phyloP scores from a whole-genome alignment of 352 stramenopile genomes.

The Globisporangium abappressorium region DNA sequence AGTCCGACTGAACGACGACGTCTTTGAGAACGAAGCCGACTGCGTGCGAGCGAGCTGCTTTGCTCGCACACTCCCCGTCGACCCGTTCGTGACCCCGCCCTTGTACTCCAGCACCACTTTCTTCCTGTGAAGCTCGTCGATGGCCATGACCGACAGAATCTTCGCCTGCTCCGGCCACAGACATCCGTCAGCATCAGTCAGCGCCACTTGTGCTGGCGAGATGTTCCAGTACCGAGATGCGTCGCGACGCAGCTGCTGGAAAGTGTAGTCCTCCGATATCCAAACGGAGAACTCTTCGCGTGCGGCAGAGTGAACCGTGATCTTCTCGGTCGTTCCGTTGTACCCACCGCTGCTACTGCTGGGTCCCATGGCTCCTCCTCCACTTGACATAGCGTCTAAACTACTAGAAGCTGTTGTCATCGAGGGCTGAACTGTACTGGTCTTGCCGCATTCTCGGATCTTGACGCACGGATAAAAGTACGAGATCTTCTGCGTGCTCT shows the following conservation, averaged over 20 bases:
- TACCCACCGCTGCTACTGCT: constrained; percentile 5
- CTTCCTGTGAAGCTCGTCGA: constrained; percentile 43
- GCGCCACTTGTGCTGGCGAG: constrained; percentile 31
- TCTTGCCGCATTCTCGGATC: constrained; percentile 47
- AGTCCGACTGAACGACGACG: constrained; percentile 3
- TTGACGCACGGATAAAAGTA: constrained; percentile 70
- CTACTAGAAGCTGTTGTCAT: background rate
- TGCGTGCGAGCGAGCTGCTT: constrained; percentile 21
- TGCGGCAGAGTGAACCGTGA: constrained; percentile 44
- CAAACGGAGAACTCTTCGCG: constrained; percentile 65
- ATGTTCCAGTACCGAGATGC: constrained; percentile 72
- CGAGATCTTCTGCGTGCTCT: constrained; percentile 51
- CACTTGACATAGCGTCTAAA: background rate
- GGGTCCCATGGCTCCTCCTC: background rate
- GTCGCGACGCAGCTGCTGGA: constrained; percentile 68
- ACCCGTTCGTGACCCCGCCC: constrained; percentile 14
- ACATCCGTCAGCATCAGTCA: constrained; percentile 61
- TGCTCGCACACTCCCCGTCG: background rate
- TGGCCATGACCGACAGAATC: constrained; percentile 59
- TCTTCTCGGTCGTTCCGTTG: constrained; percentile 33
- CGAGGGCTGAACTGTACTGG: constrained; percentile 8
- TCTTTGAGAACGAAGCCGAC: constrained; percentile 7
- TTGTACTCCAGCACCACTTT: constrained; percentile 59
- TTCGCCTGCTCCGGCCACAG: constrained; percentile 77
- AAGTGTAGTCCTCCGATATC: constrained; percentile 72